Evolutionary conservation across 148 eudicot genomes (phyloP).

Genomic region (Linanthus parryae): DNA sequence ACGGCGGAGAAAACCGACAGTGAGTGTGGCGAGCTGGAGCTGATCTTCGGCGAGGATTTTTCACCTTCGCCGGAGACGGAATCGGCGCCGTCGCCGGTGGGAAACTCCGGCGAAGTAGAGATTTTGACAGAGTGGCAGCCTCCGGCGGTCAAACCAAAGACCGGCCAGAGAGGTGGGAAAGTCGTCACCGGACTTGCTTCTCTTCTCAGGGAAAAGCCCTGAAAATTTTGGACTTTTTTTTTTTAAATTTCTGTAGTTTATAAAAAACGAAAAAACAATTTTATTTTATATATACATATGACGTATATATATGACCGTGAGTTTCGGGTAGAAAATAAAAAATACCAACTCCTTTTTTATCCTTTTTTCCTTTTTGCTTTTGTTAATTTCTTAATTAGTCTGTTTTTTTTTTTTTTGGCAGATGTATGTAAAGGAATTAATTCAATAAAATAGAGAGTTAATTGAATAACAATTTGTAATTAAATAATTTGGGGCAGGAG

Average conservation of each 20-base stretch:
- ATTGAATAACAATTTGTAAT: too few relatives aligned
- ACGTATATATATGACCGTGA: neutral
- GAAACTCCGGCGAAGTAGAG: slow-evolving; percentile 12
- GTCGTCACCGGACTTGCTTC: slow-evolving; percentile 60
- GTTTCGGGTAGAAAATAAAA: slow-evolving; percentile 6
- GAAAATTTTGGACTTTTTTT: slow-evolving; percentile 26
- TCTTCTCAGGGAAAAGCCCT: slow-evolving; percentile 47
- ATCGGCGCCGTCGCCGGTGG: slow-evolving; percentile 7
- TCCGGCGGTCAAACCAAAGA: slow-evolving; percentile 50
- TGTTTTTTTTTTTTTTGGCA: too few relatives aligned
- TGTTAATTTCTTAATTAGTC: too few relatives aligned
- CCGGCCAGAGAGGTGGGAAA: slow-evolving; percentile 33
- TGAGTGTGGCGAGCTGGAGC: slow-evolving; percentile 25
- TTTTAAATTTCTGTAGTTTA: neutral
- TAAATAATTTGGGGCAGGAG: too few relatives aligned
- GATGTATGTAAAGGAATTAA: too few relatives aligned
- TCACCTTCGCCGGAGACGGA: slow-evolving; percentile 5
- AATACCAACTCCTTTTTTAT: too few relatives aligned
- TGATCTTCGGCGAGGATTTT: slow-evolving; percentile 32
- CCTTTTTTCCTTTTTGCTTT: too few relatives aligned
- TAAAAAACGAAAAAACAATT: slow-evolving; percentile 3
- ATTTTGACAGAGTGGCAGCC: slow-evolving; percentile 30
- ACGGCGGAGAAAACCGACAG: neutral
- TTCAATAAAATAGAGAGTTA: too few relatives aligned
- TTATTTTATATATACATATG: neutral